A percentile compares a stretch with the other conserved stretches of the same genome.
Conservation (phyloP, 163 green algal species). For the Coccomyxa subellipsoidea region DNA sequence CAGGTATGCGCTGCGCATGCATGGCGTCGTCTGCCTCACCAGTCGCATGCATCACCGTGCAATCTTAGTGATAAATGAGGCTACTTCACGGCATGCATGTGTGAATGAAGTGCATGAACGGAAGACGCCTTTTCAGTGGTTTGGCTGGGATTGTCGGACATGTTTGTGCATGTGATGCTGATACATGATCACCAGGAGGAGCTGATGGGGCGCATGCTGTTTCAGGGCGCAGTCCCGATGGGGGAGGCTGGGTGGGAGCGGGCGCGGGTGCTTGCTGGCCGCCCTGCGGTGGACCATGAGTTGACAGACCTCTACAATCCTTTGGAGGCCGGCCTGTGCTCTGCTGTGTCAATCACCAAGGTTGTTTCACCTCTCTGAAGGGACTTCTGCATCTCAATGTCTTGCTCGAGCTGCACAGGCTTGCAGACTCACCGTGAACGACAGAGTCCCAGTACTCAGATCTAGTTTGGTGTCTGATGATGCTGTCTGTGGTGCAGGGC, state of each 20-base stretch:
- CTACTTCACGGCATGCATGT: not conserved
- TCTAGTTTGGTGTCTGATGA: not conserved
- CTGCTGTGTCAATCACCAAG: conserved; percentile 71
- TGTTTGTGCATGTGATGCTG: too few species aligned
- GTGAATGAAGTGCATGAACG: too few species aligned
- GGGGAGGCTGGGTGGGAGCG: conserved; percentile 65
- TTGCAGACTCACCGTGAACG: too few species aligned
- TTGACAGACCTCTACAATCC: conserved; percentile 65
- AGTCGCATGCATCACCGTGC: not conserved
- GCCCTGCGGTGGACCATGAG: conserved; percentile 55
- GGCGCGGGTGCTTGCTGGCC: conserved; percentile 54
- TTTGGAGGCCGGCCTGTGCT: conserved; percentile 71
- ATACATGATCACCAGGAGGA: too few species aligned
- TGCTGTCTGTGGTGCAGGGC: conserved; percentile 19
- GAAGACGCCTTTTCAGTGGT: too few species aligned
- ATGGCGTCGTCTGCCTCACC: not conserved
- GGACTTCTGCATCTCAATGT: too few species aligned
- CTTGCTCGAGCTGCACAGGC: too few species aligned
- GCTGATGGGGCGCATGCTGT: not conserved
- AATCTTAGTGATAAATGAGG: too few species aligned
- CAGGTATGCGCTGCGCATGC: conserved; percentile 35
- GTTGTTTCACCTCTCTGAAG: too few species aligned
- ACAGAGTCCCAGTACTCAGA: too few species aligned
- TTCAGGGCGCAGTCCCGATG: conserved; percentile 64
- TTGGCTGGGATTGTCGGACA: too few species aligned